Base-by-base conservation (phyloP, 2,329 filamentous ascomycete genomes). In the Ceratocystis cacaofunesta region DNA sequence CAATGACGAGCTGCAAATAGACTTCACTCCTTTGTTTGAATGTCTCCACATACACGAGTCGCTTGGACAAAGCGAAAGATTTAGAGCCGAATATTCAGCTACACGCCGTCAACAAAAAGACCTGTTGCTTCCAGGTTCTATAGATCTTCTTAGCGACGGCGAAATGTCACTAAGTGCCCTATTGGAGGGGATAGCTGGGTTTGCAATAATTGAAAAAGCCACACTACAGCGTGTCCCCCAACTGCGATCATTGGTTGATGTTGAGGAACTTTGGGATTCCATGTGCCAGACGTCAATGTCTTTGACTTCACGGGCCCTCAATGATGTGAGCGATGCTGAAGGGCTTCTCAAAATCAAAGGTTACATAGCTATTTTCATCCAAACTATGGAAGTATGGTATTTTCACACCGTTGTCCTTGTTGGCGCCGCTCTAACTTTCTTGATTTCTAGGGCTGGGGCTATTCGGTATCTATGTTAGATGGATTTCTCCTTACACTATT, bases 221-320 rank as follows among this genome's bases (percentile, higher is more conserved):
- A 99, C 94, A 0, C 91, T 96, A 85, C 87, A 87, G 69, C 88
- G 88, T 69, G 87, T 88, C 0, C 89, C 90, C 1, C 89, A 94
- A 71, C 78, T 99, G 62, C 85, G 94, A 68, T 88, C 90, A 32
- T 78, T 84, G 10, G 84, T 89, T 69, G 94, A 99, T 77, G 92
- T 92, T 74, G 94, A 99, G 72, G 94, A 97, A 75, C 78, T 99
- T 1, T 99, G 94, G 94, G 92, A 97, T 71, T 96, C 92, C 0
- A 94, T 97, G 89, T 97, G 92, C 72, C 89, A 92, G 71, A 86
- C 87, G 57, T 87, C 90, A 0, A 90, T 97, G 69, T 82, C 81
- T 7, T 79, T 97, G 61, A 95, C 95, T 68, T 86, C 87, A 0
- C 89, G 87, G 70, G 87, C 90, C 0, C 78, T 99, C 3, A 82